Evolutionary conservation across 805 yeast species (phyloP), one percentile per base, ranked within the genome.

Genomic region (Yamadazyma philogaea): DNA sequence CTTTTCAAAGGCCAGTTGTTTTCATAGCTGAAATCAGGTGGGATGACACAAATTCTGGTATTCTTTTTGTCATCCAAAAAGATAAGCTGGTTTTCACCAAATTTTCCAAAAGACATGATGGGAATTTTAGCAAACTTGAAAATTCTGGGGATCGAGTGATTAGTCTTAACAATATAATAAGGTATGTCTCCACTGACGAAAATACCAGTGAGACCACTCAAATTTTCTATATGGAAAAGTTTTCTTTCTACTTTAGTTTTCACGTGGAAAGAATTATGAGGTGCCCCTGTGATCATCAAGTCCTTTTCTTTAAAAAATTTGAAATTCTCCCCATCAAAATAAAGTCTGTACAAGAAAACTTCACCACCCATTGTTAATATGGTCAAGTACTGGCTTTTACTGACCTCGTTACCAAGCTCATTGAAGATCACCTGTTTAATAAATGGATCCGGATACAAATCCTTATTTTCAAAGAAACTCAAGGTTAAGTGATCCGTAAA

Each of bases 341-440:
- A 78, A 27, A 81, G 64, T 51, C 79, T 80, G 59, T 88, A 89
- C 39, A 85, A 64, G 27, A 79, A 66, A 2, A 88, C 66, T 57
- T 87, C 93, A 52, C 95, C 95, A 40, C 95, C 93, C 56, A 81
- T 78, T 0, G 95, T 88, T 39, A 87, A 63, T 6, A 87, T 69
- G 0, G 88, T 73, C 44, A 89, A 59, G 57, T 80, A 80, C 51
- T 85, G 89, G 37, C 81, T 82, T 34, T 74, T 70, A 5, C 53
- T 37, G 26, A 57, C 50, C 7, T 63, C 57, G 52, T 84, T 86
- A 4, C 96, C 96, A 22, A 88, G 55, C 35, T 75, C 75, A 34
- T 79, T 75, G 59, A 83, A 74, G 0, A 84, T 71, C 12, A 72
- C 66, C 59, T 85, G 87, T 55, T 84, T 85, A 50, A 84, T 77